These are phyloP conservation scores for Auricularia cornea DNA, from an alignment of 768 basidiomycete species.

Conservation along the genomic window DNA sequence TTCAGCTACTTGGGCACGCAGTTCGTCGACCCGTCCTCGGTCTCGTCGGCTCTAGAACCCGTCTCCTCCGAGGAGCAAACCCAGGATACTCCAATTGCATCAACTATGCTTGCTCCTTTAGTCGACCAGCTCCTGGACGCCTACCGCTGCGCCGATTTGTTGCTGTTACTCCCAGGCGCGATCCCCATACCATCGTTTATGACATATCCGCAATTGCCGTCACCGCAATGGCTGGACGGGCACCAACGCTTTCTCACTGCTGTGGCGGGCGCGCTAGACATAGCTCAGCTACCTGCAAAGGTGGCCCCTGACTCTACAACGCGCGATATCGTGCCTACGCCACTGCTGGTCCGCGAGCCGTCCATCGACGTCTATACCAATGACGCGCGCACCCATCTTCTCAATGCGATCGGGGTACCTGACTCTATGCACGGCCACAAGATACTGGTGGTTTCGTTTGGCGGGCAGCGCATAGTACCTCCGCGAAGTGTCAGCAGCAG, in stretches of 20 bases:
- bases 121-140: conserved; percentile 57
- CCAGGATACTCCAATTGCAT: conserved; percentile 49
- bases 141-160: conserved; percentile 62
- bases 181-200: conserved; percentile 74
- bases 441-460: conserved; percentile 72
- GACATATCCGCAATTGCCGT: conserved; percentile 43
- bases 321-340: conserved; percentile 41
- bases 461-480: conserved; percentile 62
- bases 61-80: conserved; percentile 19
- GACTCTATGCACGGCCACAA: conserved; percentile 41
- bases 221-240: conserved; percentile 50
- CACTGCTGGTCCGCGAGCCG: conserved; percentile 63
- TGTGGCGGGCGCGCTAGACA: conserved; percentile 26
- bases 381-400: conserved; percentile 45
- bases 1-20: conserved; percentile 65
- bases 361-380: conserved; percentile 41
- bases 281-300: background rate
- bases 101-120: conserved; percentile 43
- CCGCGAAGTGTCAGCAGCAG: conserved; percentile 31
- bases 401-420: conserved; percentile 54
- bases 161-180: conserved; percentile 59
- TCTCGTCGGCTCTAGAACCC: conserved; percentile 15
- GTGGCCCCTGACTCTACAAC: background rate
- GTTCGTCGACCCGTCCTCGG: conserved; percentile 30
- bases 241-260: conserved; percentile 39